Conservation (phyloP, 1,139 yeast species). For the Nakaseomyces sp. region DNA sequence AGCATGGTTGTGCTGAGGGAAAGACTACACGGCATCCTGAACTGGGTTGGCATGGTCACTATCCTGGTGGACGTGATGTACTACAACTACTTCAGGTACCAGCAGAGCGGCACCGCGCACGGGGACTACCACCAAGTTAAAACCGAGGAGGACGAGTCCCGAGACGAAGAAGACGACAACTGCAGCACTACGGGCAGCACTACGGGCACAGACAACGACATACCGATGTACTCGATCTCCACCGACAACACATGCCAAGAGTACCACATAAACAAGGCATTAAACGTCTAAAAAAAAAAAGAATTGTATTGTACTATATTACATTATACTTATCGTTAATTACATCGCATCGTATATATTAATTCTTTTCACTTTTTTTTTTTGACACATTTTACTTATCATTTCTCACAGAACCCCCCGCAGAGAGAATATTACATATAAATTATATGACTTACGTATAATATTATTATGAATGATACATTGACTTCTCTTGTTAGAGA, state of each 20-base stretch:
- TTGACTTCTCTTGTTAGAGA: too few relatives aligned
- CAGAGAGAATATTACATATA: too few relatives aligned
- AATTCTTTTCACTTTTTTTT: too few relatives aligned
- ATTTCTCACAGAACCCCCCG: too few relatives aligned
- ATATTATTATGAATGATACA: too few relatives aligned
- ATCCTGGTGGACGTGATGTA: slow-evolving; percentile 71
- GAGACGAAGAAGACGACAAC: slow-evolving; percentile 3
- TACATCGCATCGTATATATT: too few relatives aligned
- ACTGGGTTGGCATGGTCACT: slow-evolving; percentile 66
- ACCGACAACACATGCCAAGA: slow-evolving; percentile 1
- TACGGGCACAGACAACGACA: background rate
- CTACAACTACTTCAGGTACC: slow-evolving; percentile 61
- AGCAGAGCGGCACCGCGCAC: background rate
- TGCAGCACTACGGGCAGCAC: background rate
- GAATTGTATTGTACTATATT: too few relatives aligned
- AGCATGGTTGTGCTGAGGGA: slow-evolving; percentile 74
- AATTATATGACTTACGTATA: too few relatives aligned
- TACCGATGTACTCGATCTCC: slow-evolving; percentile 1
- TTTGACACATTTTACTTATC: too few relatives aligned
- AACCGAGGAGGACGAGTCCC: too few relatives aligned
- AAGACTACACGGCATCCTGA: slow-evolving; percentile 48
- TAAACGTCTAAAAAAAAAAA: background rate
- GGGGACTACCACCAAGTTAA: too few relatives aligned
- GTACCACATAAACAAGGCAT: background rate
- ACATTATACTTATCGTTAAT: too few relatives aligned